These are phyloP conservation scores for Penicillium bovifimosum DNA, from an alignment of 495 filamentous ascomycete genomes.

Conservation along the genomic window DNA sequence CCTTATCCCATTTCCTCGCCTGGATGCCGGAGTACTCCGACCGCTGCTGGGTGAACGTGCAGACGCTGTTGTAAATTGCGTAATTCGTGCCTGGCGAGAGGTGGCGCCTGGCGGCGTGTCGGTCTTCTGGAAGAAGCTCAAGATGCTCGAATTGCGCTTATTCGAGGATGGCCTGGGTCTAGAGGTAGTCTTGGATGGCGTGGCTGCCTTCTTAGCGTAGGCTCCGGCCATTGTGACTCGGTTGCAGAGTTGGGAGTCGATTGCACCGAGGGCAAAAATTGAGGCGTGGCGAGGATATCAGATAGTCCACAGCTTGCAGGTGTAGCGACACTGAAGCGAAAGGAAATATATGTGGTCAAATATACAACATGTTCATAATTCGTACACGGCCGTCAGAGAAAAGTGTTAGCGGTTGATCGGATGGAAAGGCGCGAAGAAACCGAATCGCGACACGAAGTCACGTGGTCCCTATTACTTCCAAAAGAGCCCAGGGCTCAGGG, in stretches of 20 bases:
- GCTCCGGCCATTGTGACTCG: conserved; percentile 18
- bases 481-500: neutral
- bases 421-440: conserved; percentile 3
- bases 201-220: conserved; percentile 23
- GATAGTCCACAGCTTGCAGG: too few relatives aligned
- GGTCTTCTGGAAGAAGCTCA: conserved; percentile 77
- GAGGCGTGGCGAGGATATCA: neutral
- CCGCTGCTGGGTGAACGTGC: conserved; percentile 19
- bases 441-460: conserved; percentile 35
- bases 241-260: neutral
- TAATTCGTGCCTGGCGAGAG: conserved; percentile 35
- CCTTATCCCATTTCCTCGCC: conserved; percentile 6
- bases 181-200: conserved; percentile 22
- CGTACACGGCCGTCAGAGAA: neutral
- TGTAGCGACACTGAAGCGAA: too few relatives aligned
- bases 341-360: neutral
- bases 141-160: conserved; percentile 66
- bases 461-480: conserved; percentile 17
- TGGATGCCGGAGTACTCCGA: conserved; percentile 16
- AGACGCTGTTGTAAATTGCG: conserved; percentile 32
- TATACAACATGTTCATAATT: conserved; percentile 5
- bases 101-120: conserved; percentile 40
- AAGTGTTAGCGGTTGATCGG: neutral
- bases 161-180: conserved; percentile 12
- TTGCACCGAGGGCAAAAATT: neutral